Percentiles rank a stretch among this genome's conserved stretches.
These are phyloP conservation scores for Xylaria cubensis DNA, from an alignment of 495 filamentous ascomycete species.

Conservation along the genomic window DNA sequence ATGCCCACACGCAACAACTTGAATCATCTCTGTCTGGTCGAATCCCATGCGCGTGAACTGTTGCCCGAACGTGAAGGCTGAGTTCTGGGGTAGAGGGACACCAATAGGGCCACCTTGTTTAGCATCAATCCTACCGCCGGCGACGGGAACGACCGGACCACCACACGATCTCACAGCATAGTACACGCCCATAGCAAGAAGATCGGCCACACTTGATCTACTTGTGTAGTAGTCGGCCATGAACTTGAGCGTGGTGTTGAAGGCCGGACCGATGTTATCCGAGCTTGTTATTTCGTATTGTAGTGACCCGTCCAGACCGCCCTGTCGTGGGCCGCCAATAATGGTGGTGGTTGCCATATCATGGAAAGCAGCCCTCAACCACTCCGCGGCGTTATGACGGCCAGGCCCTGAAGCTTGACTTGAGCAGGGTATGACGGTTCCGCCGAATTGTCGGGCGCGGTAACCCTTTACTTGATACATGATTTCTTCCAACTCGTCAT, in stretches of 20 bases:
- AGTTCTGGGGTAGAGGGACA: slow-evolving; percentile 66
- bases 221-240: slow-evolving; percentile 60
- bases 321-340: slow-evolving; percentile 46
- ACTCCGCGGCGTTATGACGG: slow-evolving; percentile 64
- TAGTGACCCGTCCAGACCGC: slow-evolving; percentile 66
- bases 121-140: slow-evolving; percentile 63
- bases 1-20: slow-evolving; percentile 67
- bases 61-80: slow-evolving; percentile 54
- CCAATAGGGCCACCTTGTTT: slow-evolving; percentile 55
- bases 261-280: slow-evolving; percentile 66
- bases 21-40: slow-evolving; percentile 62
- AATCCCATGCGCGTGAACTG: slow-evolving; percentile 67
- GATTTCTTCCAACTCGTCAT: slow-evolving; percentile 69
- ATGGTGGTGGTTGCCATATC: slow-evolving; percentile 64
- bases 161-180: slow-evolving; percentile 64
- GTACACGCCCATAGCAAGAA: slow-evolving; percentile 66
- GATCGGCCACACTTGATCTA: slow-evolving; percentile 58
- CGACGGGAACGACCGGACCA: slow-evolving; percentile 62
- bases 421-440: slow-evolving; percentile 63
- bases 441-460: slow-evolving; percentile 59
- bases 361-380: slow-evolving; percentile 68
- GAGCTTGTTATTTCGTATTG: slow-evolving; percentile 62
- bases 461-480: slow-evolving; percentile 64
- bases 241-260: slow-evolving; percentile 61
- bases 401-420: slow-evolving; percentile 61